These are phyloP conservation scores for Cymbopogon citratus DNA, from an alignment of 176 grass and related monocot species.

Conservation along the genomic window DNA sequence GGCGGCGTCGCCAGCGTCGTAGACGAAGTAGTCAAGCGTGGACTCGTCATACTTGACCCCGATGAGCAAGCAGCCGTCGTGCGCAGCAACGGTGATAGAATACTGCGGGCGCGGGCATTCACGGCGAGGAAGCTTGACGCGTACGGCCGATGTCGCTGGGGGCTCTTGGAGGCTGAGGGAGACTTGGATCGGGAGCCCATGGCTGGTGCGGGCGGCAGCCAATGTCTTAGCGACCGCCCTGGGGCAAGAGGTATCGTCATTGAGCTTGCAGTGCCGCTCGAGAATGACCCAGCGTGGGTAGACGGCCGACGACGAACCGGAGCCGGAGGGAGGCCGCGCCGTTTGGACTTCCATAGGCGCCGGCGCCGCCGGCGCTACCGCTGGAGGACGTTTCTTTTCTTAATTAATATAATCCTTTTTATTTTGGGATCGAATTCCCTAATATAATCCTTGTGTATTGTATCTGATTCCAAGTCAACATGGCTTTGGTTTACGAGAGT, in stretches of 20 bases:
- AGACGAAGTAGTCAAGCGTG: background rate
- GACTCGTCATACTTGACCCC: background rate
- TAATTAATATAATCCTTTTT: too few relatives aligned
- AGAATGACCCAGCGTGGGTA: background rate
- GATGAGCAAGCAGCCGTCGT: background rate
- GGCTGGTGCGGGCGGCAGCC: background rate
- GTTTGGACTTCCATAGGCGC: background rate
- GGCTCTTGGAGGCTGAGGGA: background rate
- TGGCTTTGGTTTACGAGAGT: too few relatives aligned
- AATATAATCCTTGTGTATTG: too few relatives aligned
- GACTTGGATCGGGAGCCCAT: background rate
- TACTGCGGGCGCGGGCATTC: too few relatives aligned
- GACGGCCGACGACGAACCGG: background rate
- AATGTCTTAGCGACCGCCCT: background rate
- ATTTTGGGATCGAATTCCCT: too few relatives aligned
- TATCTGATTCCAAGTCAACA: too few relatives aligned
- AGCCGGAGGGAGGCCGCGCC: background rate
- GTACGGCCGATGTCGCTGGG: background rate
- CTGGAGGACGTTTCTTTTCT: too few relatives aligned
- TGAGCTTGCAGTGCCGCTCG: accelerated
- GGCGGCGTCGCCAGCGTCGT: background rate
- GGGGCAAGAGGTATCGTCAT: background rate
- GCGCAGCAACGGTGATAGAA: background rate
- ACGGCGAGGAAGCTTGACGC: background rate
- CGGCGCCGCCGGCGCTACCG: too few relatives aligned